These are phyloP conservation scores for Tremellales sp. DNA, from an alignment of 1,284 basidiomycete genomes.

Conservation along the genomic window DNA sequence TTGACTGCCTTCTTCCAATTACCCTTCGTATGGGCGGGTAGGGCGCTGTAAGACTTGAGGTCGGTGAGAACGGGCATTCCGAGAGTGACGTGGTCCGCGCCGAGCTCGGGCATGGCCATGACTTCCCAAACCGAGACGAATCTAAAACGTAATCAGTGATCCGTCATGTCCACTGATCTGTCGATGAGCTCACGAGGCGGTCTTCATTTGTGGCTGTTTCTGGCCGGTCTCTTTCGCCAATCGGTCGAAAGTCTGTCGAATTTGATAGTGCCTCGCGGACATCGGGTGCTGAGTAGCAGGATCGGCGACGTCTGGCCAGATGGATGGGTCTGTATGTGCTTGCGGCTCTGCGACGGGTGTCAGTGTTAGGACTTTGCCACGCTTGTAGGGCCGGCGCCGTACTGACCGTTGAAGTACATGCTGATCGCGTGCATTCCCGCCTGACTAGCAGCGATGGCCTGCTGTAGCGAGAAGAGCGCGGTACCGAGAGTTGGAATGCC, in stretches of 20 bases:
- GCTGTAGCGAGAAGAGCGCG: slow-evolving; percentile 29
- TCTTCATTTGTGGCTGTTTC: slow-evolving; percentile 20
- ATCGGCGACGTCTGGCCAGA: slow-evolving; percentile 25
- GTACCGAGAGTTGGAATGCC: slow-evolving; percentile 41
- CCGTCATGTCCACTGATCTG: too few relatives aligned
- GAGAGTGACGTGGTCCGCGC: slow-evolving; percentile 25
- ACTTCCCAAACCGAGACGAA: slow-evolving; percentile 14
- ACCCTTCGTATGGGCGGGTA: slow-evolving; percentile 9
- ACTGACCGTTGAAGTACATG: slow-evolving; percentile 36
- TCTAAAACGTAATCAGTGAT: not conserved
- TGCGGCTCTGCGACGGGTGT: slow-evolving; percentile 9
- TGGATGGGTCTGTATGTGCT: slow-evolving; percentile 11
- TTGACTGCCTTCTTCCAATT: slow-evolving; percentile 15
- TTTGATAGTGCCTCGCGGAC: slow-evolving; percentile 15
- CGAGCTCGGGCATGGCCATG: slow-evolving; percentile 17
- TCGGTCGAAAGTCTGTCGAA: slow-evolving; percentile 15
- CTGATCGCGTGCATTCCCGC: slow-evolving; percentile 38
- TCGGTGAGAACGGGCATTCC: slow-evolving; percentile 14
- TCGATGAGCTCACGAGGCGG: slow-evolving; percentile 19
- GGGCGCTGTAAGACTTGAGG: slow-evolving; percentile 3
- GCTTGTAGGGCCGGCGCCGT: not conserved
- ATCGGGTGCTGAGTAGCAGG: slow-evolving; percentile 17
- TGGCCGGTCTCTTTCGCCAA: slow-evolving; percentile 11
- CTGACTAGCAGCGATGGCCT: slow-evolving; percentile 39
- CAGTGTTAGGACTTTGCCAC: too few relatives aligned